Conservation (phyloP, 768 basidiomycete species). For the Mycena olivaceomarginata region DNA sequence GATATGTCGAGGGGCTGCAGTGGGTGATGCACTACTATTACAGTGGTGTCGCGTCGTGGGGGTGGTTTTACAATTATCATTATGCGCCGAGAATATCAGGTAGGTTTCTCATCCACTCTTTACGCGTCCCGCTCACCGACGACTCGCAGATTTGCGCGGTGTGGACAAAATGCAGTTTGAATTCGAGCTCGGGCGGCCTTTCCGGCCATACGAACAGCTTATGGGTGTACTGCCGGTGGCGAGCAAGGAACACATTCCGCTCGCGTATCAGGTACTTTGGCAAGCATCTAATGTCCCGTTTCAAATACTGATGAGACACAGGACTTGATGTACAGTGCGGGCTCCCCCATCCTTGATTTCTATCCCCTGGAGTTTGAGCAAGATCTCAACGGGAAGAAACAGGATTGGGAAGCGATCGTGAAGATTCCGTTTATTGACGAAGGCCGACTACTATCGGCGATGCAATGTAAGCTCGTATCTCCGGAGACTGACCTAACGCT, state of each 20-base stretch:
- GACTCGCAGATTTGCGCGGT: constrained; percentile 69
- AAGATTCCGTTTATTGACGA: constrained; percentile 99
- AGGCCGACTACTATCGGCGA: constrained; percentile 83
- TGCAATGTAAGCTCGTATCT: constrained; percentile 75
- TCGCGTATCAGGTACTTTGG: constrained; percentile 82
- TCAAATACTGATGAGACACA: constrained; percentile 51
- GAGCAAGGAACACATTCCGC: constrained; percentile 91
- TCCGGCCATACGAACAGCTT: constrained; percentile 95
- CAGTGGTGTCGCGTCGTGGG: constrained; percentile 97
- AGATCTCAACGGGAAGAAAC: constrained; percentile 98
- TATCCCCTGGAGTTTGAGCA: constrained; percentile 94
- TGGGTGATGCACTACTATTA: constrained; percentile 99
- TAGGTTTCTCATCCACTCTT: constrained; percentile 56
- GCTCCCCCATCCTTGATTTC: constrained; percentile 94
- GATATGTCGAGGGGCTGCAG: constrained; percentile 95
- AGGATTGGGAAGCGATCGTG: constrained; percentile 99
- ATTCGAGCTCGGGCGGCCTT: constrained; percentile 92
- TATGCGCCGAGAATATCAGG: constrained; percentile 98
- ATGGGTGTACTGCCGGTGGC: constrained; percentile 98
- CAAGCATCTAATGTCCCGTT: not conserved
- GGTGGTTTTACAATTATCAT: constrained; percentile 99
- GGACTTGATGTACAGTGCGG: constrained; percentile 93
- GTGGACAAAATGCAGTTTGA: constrained; percentile 90
- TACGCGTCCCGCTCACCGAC: not conserved
- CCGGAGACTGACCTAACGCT: not conserved